A percentile compares a stretch with the other conserved stretches of the same genome.
Evolutionary conservation across 495 filamentous ascomycete species (phyloP).

Genomic region (Trichoderma erinaceum): DNA sequence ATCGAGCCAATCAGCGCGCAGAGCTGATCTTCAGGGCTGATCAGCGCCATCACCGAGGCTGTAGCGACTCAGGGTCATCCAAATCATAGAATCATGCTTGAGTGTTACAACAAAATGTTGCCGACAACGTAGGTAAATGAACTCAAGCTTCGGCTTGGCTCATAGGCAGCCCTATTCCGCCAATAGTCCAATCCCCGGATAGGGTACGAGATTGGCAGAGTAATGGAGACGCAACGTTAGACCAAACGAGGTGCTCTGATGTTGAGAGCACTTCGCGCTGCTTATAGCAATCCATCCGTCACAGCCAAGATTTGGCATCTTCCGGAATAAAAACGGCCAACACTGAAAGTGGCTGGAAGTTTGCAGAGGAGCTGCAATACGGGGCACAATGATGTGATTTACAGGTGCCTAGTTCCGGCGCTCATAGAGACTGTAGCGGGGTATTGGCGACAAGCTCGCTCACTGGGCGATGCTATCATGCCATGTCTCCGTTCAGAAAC

Average conservation of each 20-base stretch:
- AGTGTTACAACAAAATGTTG: background rate
- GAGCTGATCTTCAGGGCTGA: background rate
- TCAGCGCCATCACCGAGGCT: background rate
- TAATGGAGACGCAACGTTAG: background rate
- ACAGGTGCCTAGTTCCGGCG: background rate
- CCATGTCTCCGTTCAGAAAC: background rate
- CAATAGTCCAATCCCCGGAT: background rate
- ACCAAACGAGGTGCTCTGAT: background rate
- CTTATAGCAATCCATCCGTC: background rate
- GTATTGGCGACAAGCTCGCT: background rate
- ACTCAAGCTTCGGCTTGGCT: background rate
- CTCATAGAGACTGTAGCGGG: background rate
- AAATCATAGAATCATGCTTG: background rate
- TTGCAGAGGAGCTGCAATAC: background rate
- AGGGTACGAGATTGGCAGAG: background rate
- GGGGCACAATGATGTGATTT: background rate
- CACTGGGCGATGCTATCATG: background rate
- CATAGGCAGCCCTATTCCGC: background rate
- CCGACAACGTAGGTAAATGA: background rate
- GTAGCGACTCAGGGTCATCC: background rate
- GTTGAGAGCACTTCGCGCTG: background rate
- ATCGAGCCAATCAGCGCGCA: background rate
- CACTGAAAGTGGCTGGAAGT: background rate
- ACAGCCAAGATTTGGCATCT: background rate
- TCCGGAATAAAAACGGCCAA: background rate